Conservation (phyloP, 805 yeast genomes). For the Candida dajiaensis region DNA sequence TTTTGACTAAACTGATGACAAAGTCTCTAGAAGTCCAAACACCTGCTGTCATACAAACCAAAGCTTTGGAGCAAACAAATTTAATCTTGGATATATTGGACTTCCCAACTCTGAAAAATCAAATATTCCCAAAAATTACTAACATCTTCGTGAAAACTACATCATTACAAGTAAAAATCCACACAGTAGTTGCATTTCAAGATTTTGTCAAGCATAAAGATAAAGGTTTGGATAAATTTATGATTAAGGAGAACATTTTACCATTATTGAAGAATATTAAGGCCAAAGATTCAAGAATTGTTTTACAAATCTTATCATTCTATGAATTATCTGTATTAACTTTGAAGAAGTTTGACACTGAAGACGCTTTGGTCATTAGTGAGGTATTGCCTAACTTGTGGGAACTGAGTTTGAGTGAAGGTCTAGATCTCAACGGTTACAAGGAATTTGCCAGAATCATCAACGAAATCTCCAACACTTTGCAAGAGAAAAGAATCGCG, state of each 20-base stretch:
- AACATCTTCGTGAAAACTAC: conserved; percentile 79
- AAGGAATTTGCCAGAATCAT: conserved; percentile 32
- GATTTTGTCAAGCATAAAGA: conserved; percentile 41
- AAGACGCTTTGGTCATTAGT: conserved; percentile 43
- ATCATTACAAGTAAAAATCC: conserved; percentile 69
- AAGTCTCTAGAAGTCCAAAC: conserved; percentile 22
- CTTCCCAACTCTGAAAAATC: conserved; percentile 65
- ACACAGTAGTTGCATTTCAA: conserved; percentile 56
- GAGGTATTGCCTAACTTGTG: conserved; percentile 49
- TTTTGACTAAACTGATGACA: conserved; percentile 39
- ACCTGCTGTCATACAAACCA: conserved; percentile 32
- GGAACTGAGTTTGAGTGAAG: conserved; percentile 41
- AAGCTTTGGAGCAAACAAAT: conserved; percentile 39
- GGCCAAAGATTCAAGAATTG: conserved; percentile 65
- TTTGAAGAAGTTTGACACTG: neutral
- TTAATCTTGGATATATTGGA: conserved; percentile 45
- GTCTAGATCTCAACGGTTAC: conserved; percentile 38
- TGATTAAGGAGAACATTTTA: conserved; percentile 71
- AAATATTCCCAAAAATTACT: conserved; percentile 67
- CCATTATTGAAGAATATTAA: conserved; percentile 74
- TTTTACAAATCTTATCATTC: conserved; percentile 37
- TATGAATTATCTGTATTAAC: conserved; percentile 1
- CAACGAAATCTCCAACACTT: conserved; percentile 33
- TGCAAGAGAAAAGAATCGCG: conserved; percentile 33
- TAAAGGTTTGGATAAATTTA: conserved; percentile 62